phyloP scores from a whole-genome alignment of 768 basidiomycete genomes.

The Russula sp. region DNA sequence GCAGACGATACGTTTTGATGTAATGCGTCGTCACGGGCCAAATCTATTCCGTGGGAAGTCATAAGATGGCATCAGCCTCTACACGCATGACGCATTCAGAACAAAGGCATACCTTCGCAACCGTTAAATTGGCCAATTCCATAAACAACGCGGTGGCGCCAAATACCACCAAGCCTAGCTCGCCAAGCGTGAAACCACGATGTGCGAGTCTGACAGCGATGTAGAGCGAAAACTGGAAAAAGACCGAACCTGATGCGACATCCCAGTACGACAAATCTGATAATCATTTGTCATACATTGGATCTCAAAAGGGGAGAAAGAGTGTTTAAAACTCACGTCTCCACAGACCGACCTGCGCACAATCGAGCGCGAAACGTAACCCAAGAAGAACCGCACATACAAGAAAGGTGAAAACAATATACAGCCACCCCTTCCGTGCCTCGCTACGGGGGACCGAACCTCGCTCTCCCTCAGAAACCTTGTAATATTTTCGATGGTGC shows the following conservation, averaged over 20 bases:
- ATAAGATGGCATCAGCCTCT: background rate
- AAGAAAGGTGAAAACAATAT: slow-evolving; percentile 58
- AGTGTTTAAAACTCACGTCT: slow-evolving; percentile 47
- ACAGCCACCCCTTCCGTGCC: slow-evolving; percentile 57
- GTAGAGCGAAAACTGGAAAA: slow-evolving; percentile 92
- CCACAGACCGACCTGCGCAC: slow-evolving; percentile 56
- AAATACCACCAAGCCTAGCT: slow-evolving; percentile 84
- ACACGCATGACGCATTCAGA: background rate
- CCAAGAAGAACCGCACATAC: slow-evolving; percentile 50
- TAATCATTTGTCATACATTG: background rate
- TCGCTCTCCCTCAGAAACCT: slow-evolving; percentile 62
- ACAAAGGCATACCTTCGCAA: slow-evolving; percentile 59
- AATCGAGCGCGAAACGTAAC: slow-evolving; percentile 48
- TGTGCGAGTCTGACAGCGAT: slow-evolving; percentile 86
- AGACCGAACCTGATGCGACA: slow-evolving; percentile 63
- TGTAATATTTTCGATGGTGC: slow-evolving; percentile 42
- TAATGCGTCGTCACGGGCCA: slow-evolving; percentile 76
- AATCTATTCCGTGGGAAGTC: slow-evolving; percentile 47
- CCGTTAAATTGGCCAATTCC: slow-evolving; percentile 83
- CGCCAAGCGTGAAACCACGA: slow-evolving; percentile 93
- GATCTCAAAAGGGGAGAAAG: background rate
- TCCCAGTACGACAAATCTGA: slow-evolving; percentile 80
- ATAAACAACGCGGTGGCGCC: slow-evolving; percentile 84
- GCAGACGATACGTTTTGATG: slow-evolving; percentile 88
- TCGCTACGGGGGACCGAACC: slow-evolving; percentile 76